Base-by-base conservation (phyloP, 2,329 filamentous ascomycete species). In the Drechmeria coniospora region DNA sequence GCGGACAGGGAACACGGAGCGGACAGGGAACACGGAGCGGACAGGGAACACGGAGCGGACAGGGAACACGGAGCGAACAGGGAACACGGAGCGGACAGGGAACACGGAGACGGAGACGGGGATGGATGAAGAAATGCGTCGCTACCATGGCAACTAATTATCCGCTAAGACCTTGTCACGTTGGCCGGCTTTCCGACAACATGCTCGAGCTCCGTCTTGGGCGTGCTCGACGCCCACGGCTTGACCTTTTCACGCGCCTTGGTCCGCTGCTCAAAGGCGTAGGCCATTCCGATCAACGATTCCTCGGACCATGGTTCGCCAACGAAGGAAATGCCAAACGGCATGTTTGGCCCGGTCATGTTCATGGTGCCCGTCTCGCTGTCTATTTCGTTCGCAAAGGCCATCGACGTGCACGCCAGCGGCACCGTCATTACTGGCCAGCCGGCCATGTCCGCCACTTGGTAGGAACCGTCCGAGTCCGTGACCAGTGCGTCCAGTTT, bases 181-280 rank as follows among this genome's bases (percentile, higher is more conserved):
- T n/a, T n/a, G n/a, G n/a, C n/a, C n/a, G n/a, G n/a, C n/a, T n/a
- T n/a, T n/a, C n/a, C n/a, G n/a, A n/a, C n/a, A n/a, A n/a, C n/a
- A n/a, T n/a, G n/a, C n/a, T n/a, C n/a, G n/a, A n/a, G n/a, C n/a
- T n/a, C n/a, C n/a, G n/a, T n/a, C n/a, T n/a, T n/a, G n/a, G n/a
- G n/a, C n/a, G n/a, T n/a, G n/a, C n/a, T n/a, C n/a, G n/a, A n/a
- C n/a, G n/a, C n/a, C n/a, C n/a, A n/a, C n/a, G 51, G 50, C 16
- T 35, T 29, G 5, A 48, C 31, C 24, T 38, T 37, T 6, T 40
- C 27, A 10, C 51, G 39, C 3, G 41, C 40, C 18, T 36, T 27
- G 1, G 51, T 75, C 38, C 58, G 53, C 51, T 77, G 72, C 54
- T 81, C 75, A 47, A 69, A 79, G 2, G 72, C 74, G 54, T 75